Evolutionary conservation across 768 basidiomycete genomes (phyloP), one percentile per base, ranked within the genome.

Genomic region (Lactifluus echinatus): DNA sequence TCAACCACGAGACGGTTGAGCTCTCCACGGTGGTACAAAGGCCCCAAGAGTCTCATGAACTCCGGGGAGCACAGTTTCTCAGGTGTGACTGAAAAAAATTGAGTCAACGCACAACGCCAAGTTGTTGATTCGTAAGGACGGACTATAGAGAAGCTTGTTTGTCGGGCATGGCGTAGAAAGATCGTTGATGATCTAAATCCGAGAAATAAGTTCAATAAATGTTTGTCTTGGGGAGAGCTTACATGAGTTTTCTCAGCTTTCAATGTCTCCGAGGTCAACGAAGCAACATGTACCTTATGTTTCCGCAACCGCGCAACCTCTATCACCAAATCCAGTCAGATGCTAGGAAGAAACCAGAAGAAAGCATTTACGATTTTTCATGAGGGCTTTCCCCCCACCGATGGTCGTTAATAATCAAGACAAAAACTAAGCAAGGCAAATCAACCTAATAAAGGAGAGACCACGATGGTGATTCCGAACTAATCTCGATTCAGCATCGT

Each of bases 1-100:
- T 93, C 90, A 2, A 93, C 77, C 12, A 93, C 87, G 5, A 93
- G 73, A 7, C 89, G 75, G 59, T 84, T 87, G 3, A 93, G 71
- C 53, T 80, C 76, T 8, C 75, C 72, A 15, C 82, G 74, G n/a
- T 73, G 66, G 59, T 89, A 74, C 15, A 85, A 66, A 2, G 65
- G 68, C 7, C 72, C 68, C 26, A 93, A 71, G 0, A 82, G 67
- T 31, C 68, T 68, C 55, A 76, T 68, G 53, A 90, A 80, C 10
- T 85, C 80, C 8, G 71, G 43, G 0, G 74, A 79, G 48, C 76
- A 77, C 40, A 91, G 72, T 50, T 80, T 82, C 67, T 93, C 91
- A 0, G 91, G 90, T 1, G 90, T 92, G 29, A 82, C 89, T 89
- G 57, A 15, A 3, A 15, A 3, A 10, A 37, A 5, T 2, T 26